Conservation (phyloP, 805 yeast genomes). For the Cyberlindnera suaveolens region DNA sequence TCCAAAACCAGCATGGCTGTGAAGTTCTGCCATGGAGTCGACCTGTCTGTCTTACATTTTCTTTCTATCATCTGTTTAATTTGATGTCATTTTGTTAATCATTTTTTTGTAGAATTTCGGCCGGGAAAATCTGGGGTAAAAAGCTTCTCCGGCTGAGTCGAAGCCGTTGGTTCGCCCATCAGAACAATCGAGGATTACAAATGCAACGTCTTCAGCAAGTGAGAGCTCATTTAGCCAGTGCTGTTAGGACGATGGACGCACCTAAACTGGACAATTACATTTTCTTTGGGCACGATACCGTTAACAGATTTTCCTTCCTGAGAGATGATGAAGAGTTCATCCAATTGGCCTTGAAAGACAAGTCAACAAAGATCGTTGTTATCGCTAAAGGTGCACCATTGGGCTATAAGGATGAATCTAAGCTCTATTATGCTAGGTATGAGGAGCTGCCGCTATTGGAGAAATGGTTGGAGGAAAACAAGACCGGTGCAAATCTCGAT, state of each 20-base stretch:
- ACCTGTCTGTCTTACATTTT: too few relatives aligned
- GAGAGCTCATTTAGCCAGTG: background rate
- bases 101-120: too few relatives aligned
- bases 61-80: too few relatives aligned
- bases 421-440: constrained; percentile 12
- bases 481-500: constrained; percentile 20
- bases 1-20: too few relatives aligned
- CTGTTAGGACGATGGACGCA: background rate
- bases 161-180: too few relatives aligned
- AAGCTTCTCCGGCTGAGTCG: too few relatives aligned
- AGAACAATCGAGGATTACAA: background rate
- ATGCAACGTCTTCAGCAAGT: constrained; percentile 2
- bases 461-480: constrained; percentile 10
- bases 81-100: too few relatives aligned
- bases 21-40: too few relatives aligned
- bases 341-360: constrained; percentile 31
- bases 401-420: constrained; percentile 5
- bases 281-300: constrained; percentile 43
- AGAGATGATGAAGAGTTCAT: constrained; percentile 46
- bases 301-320: constrained; percentile 54
- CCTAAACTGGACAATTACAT: constrained; percentile 4
- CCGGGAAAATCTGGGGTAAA: too few relatives aligned
- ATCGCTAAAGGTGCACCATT: constrained; percentile 24
- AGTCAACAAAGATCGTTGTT: constrained; percentile 36
- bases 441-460: constrained; percentile 10